Conservation (phyloP, 2,329 filamentous ascomycete species). For the Talaromyces sp. region DNA sequence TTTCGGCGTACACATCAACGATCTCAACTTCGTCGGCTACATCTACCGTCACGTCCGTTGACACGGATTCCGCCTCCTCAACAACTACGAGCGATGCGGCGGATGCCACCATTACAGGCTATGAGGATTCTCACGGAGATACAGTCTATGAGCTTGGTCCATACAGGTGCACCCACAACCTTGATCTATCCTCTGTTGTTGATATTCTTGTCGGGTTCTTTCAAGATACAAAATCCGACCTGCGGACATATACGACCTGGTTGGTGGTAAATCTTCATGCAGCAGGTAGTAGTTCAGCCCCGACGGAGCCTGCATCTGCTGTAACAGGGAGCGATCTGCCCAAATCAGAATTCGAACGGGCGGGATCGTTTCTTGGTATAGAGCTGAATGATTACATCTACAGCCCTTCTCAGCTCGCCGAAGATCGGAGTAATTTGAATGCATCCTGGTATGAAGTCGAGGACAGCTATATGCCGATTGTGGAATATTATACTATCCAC, state of each 20-base stretch:
- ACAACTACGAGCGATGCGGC: slow-evolving; percentile 24
- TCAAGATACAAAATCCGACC: slow-evolving; percentile 52
- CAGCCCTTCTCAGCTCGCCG: slow-evolving; percentile 52
- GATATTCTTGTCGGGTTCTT: slow-evolving; percentile 58
- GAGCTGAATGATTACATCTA: slow-evolving; percentile 58
- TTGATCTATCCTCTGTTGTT: slow-evolving; percentile 56
- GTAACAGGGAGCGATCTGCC: slow-evolving; percentile 52
- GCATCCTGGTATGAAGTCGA: slow-evolving; percentile 57
- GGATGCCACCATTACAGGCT: slow-evolving; percentile 27
- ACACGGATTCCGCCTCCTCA: not conserved
- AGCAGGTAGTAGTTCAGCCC: slow-evolving; percentile 48
- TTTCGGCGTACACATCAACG: slow-evolving; percentile 20
- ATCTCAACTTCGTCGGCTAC: slow-evolving; percentile 16
- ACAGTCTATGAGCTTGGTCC: slow-evolving; percentile 54
- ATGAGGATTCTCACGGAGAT: slow-evolving; percentile 26
- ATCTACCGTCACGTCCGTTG: slow-evolving; percentile 20
- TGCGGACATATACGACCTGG: slow-evolving; percentile 55
- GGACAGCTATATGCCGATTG: slow-evolving; percentile 48
- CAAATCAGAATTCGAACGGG: slow-evolving; percentile 36
- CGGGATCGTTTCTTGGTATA: slow-evolving; percentile 53
- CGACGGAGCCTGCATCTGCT: slow-evolving; percentile 45
- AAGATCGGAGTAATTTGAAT: slow-evolving; percentile 61
- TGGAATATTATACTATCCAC: slow-evolving; percentile 56
- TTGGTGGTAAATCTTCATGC: slow-evolving; percentile 64
- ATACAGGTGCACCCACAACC: slow-evolving; percentile 57